Evolutionary conservation across 208 protist species (phyloP), one percentile per base, ranked within the genome.

Genomic region (Tetramitus jugosus): DNA sequence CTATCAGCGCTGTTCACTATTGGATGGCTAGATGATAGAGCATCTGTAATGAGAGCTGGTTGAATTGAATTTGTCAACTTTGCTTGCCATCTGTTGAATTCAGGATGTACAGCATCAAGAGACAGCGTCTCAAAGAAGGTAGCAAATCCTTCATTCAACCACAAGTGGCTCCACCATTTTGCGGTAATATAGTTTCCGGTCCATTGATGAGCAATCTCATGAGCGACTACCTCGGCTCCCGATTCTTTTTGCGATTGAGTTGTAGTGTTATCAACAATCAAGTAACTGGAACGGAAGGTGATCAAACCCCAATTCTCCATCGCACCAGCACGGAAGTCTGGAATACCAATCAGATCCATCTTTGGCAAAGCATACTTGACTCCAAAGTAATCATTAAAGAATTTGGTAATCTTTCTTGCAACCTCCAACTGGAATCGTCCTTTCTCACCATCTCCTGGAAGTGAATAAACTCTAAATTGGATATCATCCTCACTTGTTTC

Each of bases 221-320:
- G 78, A 45, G 29, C 14, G 4, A 81, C 45, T 13, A 74, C 60
- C 37, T 64, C 35, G 26, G 13, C 46, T 8, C 82, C 23, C 81
- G 96, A 91, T 79, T 76, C 43, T 33, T 85, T 77, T 42, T 88
- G 83, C 64, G 60, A 53, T 33, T 83, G 80, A 76, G 83, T 88
- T 40, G 85, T 85, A 13, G 67, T 71, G 33, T 84, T 81, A 65
- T 88, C 81, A 74, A 85, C 89, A 10, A 93, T 84, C 52, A 93
- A 76, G 35, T 86, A 83, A 17, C 85, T 80, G 67, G 97, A 91
- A 56, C 96, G 87, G 80, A 91, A 98, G 8, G 93, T 98, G 61
- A 98, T 89, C 43, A 96, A 85, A 60, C 94, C 94, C 92, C 93
- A 98, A 86, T 98, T 98, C 83, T 98, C 96, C 96, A 98, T 99